Base-by-base conservation (phyloP, 1,284 basidiomycete species). In the Neonothopanus nambi region DNA sequence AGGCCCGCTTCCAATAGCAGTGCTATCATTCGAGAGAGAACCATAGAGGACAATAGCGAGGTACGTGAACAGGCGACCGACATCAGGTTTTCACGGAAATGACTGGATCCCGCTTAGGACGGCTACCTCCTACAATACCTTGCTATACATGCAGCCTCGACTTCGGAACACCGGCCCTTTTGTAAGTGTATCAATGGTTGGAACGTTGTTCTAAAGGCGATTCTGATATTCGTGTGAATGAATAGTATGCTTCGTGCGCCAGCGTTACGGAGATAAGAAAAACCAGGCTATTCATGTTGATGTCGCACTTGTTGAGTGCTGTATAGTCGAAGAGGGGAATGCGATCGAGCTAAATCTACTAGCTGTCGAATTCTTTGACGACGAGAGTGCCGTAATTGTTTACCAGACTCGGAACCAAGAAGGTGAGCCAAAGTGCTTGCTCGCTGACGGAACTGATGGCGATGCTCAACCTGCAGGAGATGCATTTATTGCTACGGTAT, bases 361-460 rank as follows among this genome's bases (percentile, higher is more conserved):
- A 61, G 84, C 85, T 62, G 76, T 74, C 51, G 85, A 87, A 54
- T 91, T 91, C 69, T 89, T 91, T 65, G 88, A 91, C 71, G 84
- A 89, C 62, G 78, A 85, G 65, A 73, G 67, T 62, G 64, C 89
- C 52, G 75, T 88, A 59, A 71, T 89, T 59, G 76, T 88, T 55
- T 84, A 81, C 70, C 77, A 73, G 64, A 64, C 65, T 58, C 67
- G 70, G 39, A 70, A 68, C 62, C 61, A 67, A 65, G 68, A 70
- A 59, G 71, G 79, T 83, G 66, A 65, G 77, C 54, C 54, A 63
- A 52, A 33, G 30, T 9, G 13, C 30, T 33, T 13, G 59, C 9
- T 26, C 41, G 41, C 18, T 24, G 21, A 23, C 41, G 48, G 63
- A 62, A 65, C 65, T 70, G 64, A 70, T 72, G 60, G 66, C 68